Percentiles rank a stretch among this genome's conserved stretches.
phyloP scores from a whole-genome alignment of 805 yeast species.

The Komagataella pseudopastoris region DNA sequence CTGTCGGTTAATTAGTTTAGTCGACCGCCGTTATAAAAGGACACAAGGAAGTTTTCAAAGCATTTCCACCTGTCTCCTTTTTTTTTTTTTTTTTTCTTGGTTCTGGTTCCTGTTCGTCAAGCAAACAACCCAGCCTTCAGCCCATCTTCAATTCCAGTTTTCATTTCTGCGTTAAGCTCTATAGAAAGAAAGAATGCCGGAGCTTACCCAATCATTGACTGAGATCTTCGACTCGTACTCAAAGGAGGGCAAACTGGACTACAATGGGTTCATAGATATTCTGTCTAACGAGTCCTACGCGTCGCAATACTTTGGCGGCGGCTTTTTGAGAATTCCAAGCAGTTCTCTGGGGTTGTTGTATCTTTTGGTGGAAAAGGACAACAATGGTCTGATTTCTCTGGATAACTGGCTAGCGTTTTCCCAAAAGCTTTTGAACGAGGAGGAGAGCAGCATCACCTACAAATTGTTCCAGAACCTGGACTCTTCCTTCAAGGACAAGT shows the following conservation, averaged over 20 bases:
- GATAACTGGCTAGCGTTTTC: background rate
- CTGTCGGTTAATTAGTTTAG: background rate
- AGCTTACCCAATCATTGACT: background rate
- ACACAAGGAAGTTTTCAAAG: background rate
- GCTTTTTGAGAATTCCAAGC: background rate
- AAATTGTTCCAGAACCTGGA: background rate
- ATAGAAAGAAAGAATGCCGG: background rate
- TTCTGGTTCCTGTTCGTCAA: background rate
- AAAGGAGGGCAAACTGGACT: background rate
- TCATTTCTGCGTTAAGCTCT: background rate
- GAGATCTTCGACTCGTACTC: background rate
- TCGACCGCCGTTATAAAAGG: background rate
- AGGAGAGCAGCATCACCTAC: background rate
- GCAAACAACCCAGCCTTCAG: background rate
- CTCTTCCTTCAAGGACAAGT: background rate
- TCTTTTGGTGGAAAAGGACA: background rate
- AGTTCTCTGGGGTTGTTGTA: background rate
- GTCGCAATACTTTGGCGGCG: background rate
- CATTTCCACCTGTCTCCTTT: background rate
- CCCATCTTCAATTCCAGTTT: background rate
- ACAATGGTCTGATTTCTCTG: background rate
- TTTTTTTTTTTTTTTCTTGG: background rate
- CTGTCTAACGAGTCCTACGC: background rate
- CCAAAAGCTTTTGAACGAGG: background rate
- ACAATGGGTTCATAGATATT: background rate